Base-by-base conservation (phyloP, 2,329 filamentous ascomycete genomes). In the Periconia digitata region DNA sequence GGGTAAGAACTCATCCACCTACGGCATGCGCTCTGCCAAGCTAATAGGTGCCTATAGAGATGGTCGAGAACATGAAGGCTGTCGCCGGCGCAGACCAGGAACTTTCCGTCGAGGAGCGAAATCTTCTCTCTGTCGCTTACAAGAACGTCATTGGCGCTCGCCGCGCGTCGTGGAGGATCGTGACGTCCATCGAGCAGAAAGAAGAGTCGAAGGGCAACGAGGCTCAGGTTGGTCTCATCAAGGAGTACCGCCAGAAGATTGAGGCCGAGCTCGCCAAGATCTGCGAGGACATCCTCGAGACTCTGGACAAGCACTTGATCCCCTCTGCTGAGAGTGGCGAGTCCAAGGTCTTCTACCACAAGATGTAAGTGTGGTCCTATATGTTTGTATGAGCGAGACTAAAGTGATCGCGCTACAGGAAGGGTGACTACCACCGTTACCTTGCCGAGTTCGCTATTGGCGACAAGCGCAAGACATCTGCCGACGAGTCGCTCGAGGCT, bases 41-140 rank as follows among this genome's bases (percentile, higher is more conserved):
- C 60, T 68, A 51, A 68, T 47, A 23, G 20, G 29, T 44, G 38
- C 40, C 20, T 59, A 50, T 77, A 96, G 92, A 96, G 80, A 96
- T 97, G 92, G 92, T 97, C 64, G 91, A 96, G 83, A 96, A 96
- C 85, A 97, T 97, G 92, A 97, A 96, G 86, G 86, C 89, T 64
- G 92, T 96, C 70, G 92, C 92, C 69, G 92, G 89, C 63, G 90
- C 92, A 64, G 76, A 81, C 68, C 77, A 79, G 71, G 79, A 81
- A 70, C 76, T 81, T 50, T 79, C 76, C 58, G 91, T 96, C 63
- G 92, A 96, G 79, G 92, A 96, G 85, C 89, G 92, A 75, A 96
- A 96, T 81, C 90, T 96, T 59, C 85, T 96, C 55, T 96, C 91
- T 53, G 92, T 96, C 73, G 92, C 92, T 76, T 96, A 96, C 86